Percentiles rank a stretch among this genome's conserved stretches.
Evolutionary conservation across 1,284 basidiomycete genomes (phyloP).

Genomic region (Rhodotorula sp.): DNA sequence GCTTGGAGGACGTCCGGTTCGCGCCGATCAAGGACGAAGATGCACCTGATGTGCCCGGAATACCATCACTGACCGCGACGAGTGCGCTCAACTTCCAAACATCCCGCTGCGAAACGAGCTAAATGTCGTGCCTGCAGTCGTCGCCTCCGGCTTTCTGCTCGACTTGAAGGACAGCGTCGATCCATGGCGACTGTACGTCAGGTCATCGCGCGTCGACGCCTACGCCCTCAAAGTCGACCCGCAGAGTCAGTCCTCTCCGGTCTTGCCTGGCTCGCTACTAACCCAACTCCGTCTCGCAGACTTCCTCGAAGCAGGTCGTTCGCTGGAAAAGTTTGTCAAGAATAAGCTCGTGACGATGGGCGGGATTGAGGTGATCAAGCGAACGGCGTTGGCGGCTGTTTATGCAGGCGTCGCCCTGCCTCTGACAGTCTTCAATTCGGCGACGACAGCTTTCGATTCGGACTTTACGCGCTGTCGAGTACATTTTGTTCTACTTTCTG

Average conservation of each 20-base stretch:
- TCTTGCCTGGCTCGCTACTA: neutral
- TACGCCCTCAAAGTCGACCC: constrained; percentile 52
- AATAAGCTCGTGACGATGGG: constrained; percentile 48
- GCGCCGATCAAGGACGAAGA: constrained; percentile 50
- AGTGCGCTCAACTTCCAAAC: constrained; percentile 7
- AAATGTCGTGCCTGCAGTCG: constrained; percentile 45
- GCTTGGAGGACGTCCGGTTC: constrained; percentile 56
- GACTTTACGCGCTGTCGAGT: constrained; percentile 53
- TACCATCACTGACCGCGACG: constrained; percentile 40
- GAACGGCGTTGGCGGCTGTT: constrained; percentile 57
- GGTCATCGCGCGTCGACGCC: constrained; percentile 49
- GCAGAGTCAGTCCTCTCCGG: constrained; percentile 45
- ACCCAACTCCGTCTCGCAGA: constrained; percentile 10
- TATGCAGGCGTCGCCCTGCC: constrained; percentile 58
- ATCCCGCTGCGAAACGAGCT: constrained; percentile 3
- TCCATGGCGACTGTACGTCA: constrained; percentile 48
- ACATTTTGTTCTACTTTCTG: constrained; percentile 42
- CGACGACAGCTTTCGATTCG: constrained; percentile 49
- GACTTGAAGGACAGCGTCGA: constrained; percentile 52
- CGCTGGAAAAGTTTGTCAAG: constrained; percentile 52
- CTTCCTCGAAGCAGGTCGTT: constrained; percentile 51
- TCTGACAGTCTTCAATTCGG: constrained; percentile 49
- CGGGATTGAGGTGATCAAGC: constrained; percentile 56
- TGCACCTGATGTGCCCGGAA: constrained; percentile 34
- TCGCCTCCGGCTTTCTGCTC: constrained; percentile 54